Conservation (phyloP, 2,329 filamentous ascomycete genomes). For the Ophiocordyceps unilateralis region DNA sequence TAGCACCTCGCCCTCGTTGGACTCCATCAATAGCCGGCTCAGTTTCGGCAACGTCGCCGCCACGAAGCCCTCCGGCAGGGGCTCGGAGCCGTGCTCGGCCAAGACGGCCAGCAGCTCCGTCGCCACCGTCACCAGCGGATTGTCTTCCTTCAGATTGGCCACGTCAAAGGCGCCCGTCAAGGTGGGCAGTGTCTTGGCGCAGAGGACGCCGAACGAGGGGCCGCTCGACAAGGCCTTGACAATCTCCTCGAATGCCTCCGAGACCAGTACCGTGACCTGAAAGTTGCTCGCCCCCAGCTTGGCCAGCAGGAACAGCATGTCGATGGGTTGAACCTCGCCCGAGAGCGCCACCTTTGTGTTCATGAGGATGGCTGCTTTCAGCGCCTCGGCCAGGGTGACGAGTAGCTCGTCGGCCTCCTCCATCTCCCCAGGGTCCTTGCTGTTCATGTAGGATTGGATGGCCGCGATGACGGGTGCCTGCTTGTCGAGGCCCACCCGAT, state of each 20-base stretch:
- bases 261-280: slow-evolving; percentile 74
- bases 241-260: slow-evolving; percentile 82
- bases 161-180: slow-evolving; percentile 82
- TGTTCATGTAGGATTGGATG: slow-evolving; percentile 56
- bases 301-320: slow-evolving; percentile 74
- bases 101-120: slow-evolving; percentile 70
- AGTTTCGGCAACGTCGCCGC: slow-evolving; percentile 75
- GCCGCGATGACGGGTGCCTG: slow-evolving; percentile 47
- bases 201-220: slow-evolving; percentile 60
- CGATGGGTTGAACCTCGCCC: slow-evolving; percentile 55
- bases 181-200: slow-evolving; percentile 71
- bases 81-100: slow-evolving; percentile 66
- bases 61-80: slow-evolving; percentile 75
- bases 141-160: slow-evolving; percentile 68
- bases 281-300: slow-evolving; percentile 82
- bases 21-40: slow-evolving; percentile 63
- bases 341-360: slow-evolving; percentile 60
- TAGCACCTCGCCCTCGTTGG: slow-evolving; percentile 73
- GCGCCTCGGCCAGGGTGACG: slow-evolving; percentile 72
- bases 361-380: slow-evolving; percentile 67
- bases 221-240: slow-evolving; percentile 49
- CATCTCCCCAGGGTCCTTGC: slow-evolving; percentile 67
- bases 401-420: slow-evolving; percentile 84
- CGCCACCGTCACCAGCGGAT: slow-evolving; percentile 71
- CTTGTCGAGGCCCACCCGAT: slow-evolving; percentile 30